These are phyloP conservation scores for Hypoxylon subgilvum DNA, from an alignment of 495 filamentous ascomycete species.

Conservation along the genomic window DNA sequence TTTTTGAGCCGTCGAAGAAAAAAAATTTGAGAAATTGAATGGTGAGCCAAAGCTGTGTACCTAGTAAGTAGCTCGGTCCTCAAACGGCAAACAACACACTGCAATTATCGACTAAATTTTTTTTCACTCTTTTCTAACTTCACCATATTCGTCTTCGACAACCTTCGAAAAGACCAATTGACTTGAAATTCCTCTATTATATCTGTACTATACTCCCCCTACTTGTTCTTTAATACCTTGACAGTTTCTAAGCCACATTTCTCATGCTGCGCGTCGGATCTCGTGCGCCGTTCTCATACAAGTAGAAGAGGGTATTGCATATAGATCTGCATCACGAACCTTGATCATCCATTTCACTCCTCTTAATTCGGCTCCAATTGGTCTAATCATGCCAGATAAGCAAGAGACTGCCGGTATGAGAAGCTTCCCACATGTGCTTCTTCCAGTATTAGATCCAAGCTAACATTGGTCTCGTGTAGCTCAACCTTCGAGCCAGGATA, in stretches of 20 bases:
- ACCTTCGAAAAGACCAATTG: conserved; percentile 38
- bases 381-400: conserved; percentile 37
- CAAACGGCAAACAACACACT: too few relatives aligned
- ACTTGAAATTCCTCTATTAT: conserved; percentile 48
- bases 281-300: conserved; percentile 32
- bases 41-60: conserved; percentile 6
- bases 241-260: conserved; percentile 29
- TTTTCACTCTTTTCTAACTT: conserved; percentile 41
- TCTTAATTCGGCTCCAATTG: conserved; percentile 12
- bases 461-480: conserved; percentile 27
- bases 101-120: too few relatives aligned
- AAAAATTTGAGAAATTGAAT: conserved; percentile 31
- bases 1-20: conserved; percentile 23
- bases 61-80: too few relatives aligned
- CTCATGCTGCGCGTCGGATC: conserved; percentile 30
- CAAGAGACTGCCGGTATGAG: conserved; percentile 33
- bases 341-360: conserved; percentile 17
- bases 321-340: conserved; percentile 23
- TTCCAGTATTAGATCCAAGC: conserved; percentile 4
- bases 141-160: conserved; percentile 24
- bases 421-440: not conserved
- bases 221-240: conserved; percentile 36
- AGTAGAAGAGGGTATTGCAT: conserved; percentile 29
- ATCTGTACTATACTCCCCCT: conserved; percentile 41
- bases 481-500: conserved; percentile 30